These are phyloP conservation scores for Dictyostelium brefeldianum DNA, from an alignment of 78 protist genomes.

Conservation along the genomic window DNA sequence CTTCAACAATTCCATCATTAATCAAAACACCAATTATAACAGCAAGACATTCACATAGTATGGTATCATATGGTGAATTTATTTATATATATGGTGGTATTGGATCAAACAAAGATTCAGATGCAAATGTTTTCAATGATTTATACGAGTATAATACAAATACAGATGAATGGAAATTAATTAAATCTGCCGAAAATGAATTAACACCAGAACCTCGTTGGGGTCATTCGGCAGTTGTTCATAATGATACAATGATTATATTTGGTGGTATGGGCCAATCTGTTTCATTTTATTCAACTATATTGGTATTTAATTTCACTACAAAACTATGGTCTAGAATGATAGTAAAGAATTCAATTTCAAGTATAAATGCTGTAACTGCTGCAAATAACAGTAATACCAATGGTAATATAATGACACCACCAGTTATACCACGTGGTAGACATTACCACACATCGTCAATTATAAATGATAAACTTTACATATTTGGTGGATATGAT, in stretches of 20 bases:
- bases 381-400: too few relatives aligned
- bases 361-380: not conserved
- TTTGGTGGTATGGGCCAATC: conserved; percentile 54
- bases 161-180: conserved; percentile 1
- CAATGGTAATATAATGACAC: not conserved
- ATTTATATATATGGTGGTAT: conserved; percentile 55
- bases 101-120: not conserved
- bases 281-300: not conserved
- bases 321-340: conserved; percentile 26
- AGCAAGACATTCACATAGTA: conserved; percentile 32
- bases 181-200: not conserved
- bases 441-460: conserved; percentile 48
- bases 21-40: not conserved
- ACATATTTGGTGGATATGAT: conserved; percentile 56
- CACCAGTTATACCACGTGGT: conserved; percentile 17
- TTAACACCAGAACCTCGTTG: conserved; percentile 4
- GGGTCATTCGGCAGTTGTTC: conserved; percentile 40
- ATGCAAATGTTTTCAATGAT: conserved; percentile 10
- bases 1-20: not conserved
- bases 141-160: not conserved
- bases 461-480: not conserved
- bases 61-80: conserved; percentile 21
- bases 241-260: conserved; percentile 22
- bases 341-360: not conserved
- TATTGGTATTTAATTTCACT: not conserved